Percentiles rank a stretch among this genome's conserved stretches.
Conservation (phyloP, 1,284 basidiomycete genomes). For the Trametes polyzona region DNA sequence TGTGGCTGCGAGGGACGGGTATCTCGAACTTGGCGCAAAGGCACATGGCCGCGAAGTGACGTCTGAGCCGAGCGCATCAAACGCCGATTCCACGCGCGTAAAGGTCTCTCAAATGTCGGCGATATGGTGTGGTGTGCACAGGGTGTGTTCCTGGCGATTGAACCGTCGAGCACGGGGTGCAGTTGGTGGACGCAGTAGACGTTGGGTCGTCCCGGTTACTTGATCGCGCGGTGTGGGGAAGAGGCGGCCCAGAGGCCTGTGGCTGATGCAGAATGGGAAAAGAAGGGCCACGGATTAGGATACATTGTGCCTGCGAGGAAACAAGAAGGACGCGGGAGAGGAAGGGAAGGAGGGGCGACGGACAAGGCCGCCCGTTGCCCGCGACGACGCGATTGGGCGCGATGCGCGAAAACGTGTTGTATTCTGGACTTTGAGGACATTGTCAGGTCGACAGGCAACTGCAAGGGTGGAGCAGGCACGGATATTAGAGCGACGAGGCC, state of each 20-base stretch:
- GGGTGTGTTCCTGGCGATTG: slow-evolving; percentile 19
- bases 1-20: slow-evolving; percentile 25
- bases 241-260: background rate
- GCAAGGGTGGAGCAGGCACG: slow-evolving; percentile 1
- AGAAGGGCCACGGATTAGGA: slow-evolving; percentile 15
- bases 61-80: slow-evolving; percentile 27
- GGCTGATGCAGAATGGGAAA: slow-evolving; percentile 5
- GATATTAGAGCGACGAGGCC: background rate
- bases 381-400: background rate
- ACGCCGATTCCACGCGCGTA: slow-evolving; percentile 2
- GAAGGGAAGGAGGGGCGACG: slow-evolving; percentile 14
- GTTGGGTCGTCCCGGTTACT: slow-evolving; percentile 11
- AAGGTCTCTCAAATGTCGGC: slow-evolving; percentile 16
- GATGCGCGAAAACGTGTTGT: slow-evolving; percentile 7
- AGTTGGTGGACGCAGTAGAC: background rate
- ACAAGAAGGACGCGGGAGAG: slow-evolving; percentile 14
- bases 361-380: slow-evolving; percentile 10
- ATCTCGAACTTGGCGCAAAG: slow-evolving; percentile 14
- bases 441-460: slow-evolving; percentile 21
- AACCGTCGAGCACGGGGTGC: slow-evolving; percentile 7
- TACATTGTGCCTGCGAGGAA: slow-evolving; percentile 21
- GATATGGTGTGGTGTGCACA: slow-evolving; percentile 6
- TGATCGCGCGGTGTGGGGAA: slow-evolving; percentile 5
- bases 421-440: background rate
- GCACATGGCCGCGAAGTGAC: slow-evolving; percentile 21